Evolutionary conservation across 805 yeast genomes (phyloP).

Genomic region (Wickerhamomyces chaumierensis): DNA sequence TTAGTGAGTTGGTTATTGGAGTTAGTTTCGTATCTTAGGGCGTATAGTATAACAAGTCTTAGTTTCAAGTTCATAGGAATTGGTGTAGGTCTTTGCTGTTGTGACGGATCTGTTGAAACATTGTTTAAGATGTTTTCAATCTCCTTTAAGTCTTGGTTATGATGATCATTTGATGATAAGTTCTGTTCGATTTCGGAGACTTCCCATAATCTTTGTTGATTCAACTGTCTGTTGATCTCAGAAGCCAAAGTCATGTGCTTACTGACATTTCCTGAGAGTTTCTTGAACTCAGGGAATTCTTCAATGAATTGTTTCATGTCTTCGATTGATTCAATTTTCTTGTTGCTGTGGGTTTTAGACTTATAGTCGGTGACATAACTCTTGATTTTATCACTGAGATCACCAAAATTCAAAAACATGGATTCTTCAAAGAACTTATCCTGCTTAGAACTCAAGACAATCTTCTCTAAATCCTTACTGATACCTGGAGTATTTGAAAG

Average conservation of each 20-base stretch:
- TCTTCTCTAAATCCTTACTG: constrained; percentile 46
- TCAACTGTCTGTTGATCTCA: constrained; percentile 71
- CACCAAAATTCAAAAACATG: constrained; percentile 89
- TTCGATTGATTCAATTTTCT: constrained; percentile 63
- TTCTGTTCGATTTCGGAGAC: constrained; percentile 86
- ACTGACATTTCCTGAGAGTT: constrained; percentile 75
- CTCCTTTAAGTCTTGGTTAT: constrained; percentile 41
- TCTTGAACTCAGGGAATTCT: constrained; percentile 88
- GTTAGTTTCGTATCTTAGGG: constrained; percentile 53
- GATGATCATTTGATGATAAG: constrained; percentile 55
- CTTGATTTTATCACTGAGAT: constrained; percentile 79
- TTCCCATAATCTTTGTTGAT: constrained; percentile 58
- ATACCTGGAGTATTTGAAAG: constrained; percentile 44
- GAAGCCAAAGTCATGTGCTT: constrained; percentile 88
- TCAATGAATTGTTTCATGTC: constrained; percentile 90
- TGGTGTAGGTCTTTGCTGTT: constrained; percentile 26
- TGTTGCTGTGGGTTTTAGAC: constrained; percentile 61
- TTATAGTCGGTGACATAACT: constrained; percentile 78
- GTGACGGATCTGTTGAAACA: constrained; percentile 16
- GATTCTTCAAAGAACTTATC: constrained; percentile 73
- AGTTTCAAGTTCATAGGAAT: constrained; percentile 48
- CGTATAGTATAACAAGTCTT: constrained; percentile 63
- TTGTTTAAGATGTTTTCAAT: constrained; percentile 36
- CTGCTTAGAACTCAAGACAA: constrained; percentile 54
- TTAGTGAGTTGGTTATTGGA: constrained; percentile 30